phyloP scores from a whole-genome alignment of 257 asterid species.

The Nemophila menziesii region DNA sequence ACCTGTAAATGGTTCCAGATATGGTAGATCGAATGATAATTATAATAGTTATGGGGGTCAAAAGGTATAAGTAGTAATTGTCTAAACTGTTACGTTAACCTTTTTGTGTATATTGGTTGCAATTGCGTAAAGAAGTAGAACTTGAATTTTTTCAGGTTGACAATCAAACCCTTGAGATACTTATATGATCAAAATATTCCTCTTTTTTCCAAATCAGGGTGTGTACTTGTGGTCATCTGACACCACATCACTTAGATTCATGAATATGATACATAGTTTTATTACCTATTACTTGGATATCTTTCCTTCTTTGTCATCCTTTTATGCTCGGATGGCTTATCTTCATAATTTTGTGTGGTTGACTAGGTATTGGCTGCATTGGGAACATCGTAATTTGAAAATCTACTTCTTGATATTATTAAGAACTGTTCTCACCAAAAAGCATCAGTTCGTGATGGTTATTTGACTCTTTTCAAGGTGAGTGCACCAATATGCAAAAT shows the following conservation, averaged over 20 bases:
- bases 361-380: conserved; percentile 89
- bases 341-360: conserved; percentile 8
- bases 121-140: not conserved
- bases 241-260: too few relatives aligned
- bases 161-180: not conserved
- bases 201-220: not conserved
- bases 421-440: conserved; percentile 82
- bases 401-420: conserved; percentile 77
- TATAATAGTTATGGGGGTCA: too few relatives aligned
- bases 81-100: not conserved
- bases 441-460: conserved; percentile 94
- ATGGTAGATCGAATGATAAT: too few relatives aligned
- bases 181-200: not conserved
- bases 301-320: not conserved
- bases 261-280: not conserved
- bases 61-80: not conserved
- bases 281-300: not conserved
- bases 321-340: not conserved
- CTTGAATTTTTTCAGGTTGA: not conserved
- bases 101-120: not conserved
- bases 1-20: too few relatives aligned
- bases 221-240: too few relatives aligned
- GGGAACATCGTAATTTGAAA: conserved; percentile 75
- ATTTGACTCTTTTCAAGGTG: conserved; percentile 84
- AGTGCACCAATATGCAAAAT: conserved; percentile 5